Evolutionary conservation across 108 stramenopile species (phyloP).

Genomic region (Nitzschia putrida): DNA sequence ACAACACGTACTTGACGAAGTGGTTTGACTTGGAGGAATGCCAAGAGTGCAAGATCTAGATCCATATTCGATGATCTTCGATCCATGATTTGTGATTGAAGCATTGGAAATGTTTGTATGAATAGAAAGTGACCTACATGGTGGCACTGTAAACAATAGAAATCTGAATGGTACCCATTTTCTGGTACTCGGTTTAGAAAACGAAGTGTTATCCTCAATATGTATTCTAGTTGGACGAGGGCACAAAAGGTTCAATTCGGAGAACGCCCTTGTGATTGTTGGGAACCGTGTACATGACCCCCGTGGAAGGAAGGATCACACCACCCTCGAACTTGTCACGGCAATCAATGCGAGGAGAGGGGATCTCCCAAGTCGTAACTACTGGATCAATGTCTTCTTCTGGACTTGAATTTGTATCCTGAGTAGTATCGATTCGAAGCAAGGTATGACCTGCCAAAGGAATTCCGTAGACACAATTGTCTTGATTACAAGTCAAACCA

Average conservation of each 20-base stretch:
- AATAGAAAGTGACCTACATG: no score
- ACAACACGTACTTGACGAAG: no score
- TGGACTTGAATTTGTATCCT: conserved; percentile 6
- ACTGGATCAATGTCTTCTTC: conserved; percentile 37
- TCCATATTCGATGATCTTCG: no score
- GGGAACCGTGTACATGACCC: conserved; percentile 68
- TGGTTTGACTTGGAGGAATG: no score
- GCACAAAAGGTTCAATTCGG: conserved; percentile 58
- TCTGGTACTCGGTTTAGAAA: neutral
- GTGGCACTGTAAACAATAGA: no score
- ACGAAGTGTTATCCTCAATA: neutral
- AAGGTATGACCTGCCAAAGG: conserved; percentile 72
- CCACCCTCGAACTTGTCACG: conserved; percentile 85
- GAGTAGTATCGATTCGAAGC: conserved; percentile 49
- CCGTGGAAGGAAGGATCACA: conserved; percentile 59
- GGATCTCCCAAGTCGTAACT: conserved; percentile 71
- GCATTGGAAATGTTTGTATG: no score
- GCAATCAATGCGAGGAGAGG: conserved; percentile 45
- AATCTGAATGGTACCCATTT: neutral
- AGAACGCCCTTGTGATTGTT: conserved; percentile 77
- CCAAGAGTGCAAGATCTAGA: no score
- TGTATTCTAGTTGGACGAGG: neutral
- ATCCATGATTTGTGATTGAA: no score
- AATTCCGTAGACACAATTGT: conserved; percentile 84
- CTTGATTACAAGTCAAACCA: conserved; percentile 62